These are phyloP conservation scores for Saccharomycopsis phalli DNA, from an alignment of 1,139 yeast genomes.

Conservation along the genomic window DNA sequence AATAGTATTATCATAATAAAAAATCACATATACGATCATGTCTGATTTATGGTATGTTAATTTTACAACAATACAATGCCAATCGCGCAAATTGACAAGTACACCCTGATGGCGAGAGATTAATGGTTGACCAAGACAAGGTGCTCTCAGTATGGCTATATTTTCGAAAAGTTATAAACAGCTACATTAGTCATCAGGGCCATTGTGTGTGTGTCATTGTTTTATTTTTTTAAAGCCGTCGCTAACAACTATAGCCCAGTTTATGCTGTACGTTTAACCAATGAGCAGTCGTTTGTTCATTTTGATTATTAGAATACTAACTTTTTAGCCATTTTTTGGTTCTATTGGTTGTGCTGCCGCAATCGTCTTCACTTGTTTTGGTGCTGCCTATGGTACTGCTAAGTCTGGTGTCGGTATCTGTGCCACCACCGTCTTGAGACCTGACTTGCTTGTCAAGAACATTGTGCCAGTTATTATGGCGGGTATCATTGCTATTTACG, in stretches of 20 bases:
- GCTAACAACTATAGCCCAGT: slow-evolving; percentile 47
- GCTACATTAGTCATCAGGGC: background rate
- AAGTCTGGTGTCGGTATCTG: slow-evolving; percentile 99
- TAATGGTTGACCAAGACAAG: no score
- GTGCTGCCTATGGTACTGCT: slow-evolving; percentile 99
- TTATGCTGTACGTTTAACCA: slow-evolving; percentile 42
- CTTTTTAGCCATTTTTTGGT: slow-evolving; percentile 71
- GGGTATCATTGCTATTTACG: slow-evolving; percentile 98
- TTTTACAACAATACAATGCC: no score
- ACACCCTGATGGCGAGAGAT: no score
- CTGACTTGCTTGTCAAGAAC: slow-evolving; percentile 83
- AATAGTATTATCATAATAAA: no score
- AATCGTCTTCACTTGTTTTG: slow-evolving; percentile 95
- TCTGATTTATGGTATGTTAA: slow-evolving; percentile 54
- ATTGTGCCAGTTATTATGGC: slow-evolving; percentile 98
- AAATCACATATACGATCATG: slow-evolving; percentile 26
- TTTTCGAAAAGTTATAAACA: no score
- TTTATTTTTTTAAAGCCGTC: background rate
- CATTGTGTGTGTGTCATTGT: slow-evolving; percentile 5
- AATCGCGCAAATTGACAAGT: no score
- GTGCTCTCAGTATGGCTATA: no score
- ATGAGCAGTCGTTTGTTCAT: background rate
- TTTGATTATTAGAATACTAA: slow-evolving; percentile 14
- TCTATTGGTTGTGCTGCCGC: slow-evolving; percentile 99
- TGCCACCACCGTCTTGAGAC: slow-evolving; percentile 96